Evolutionary conservation across 2,329 filamentous ascomycete species (phyloP).

Genomic region (Davidsoniella neocaledoniae): DNA sequence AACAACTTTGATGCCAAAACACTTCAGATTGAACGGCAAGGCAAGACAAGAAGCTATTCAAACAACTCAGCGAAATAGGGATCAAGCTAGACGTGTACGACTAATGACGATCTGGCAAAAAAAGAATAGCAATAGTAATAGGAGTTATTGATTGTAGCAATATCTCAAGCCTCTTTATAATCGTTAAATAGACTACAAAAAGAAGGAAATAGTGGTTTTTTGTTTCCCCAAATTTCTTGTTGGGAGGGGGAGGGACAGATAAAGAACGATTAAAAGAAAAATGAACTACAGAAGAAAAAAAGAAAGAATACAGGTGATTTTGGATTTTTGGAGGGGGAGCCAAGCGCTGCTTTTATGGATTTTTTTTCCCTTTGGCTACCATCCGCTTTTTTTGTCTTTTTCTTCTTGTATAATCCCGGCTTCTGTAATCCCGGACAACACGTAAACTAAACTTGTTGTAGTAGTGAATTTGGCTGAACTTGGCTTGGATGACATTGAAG

Average conservation of each 20-base stretch:
- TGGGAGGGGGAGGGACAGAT: neutral
- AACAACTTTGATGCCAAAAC: too few species aligned
- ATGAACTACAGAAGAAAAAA: neutral
- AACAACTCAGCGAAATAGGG: too few species aligned
- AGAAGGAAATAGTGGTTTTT: too few species aligned
- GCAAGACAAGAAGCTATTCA: too few species aligned
- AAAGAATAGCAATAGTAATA: neutral
- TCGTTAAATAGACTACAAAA: too few species aligned
- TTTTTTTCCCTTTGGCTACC: neutral
- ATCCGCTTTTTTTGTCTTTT: neutral
- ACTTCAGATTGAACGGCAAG: too few species aligned
- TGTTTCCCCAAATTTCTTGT: neutral
- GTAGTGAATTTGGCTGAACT: too few species aligned
- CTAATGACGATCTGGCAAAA: neutral
- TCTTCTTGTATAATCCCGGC: neutral
- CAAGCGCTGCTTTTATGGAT: slow-evolving; percentile 1
- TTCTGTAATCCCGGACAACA: too few species aligned
- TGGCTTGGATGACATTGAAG: too few species aligned
- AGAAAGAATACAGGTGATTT: slow-evolving; percentile 1
- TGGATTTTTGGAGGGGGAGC: neutral
- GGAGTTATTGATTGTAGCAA: neutral
- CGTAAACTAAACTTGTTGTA: too few species aligned
- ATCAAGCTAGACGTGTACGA: neutral
- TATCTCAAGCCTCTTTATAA: too few species aligned
- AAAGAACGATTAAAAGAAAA: neutral